Base-by-base conservation (phyloP, 495 filamentous ascomycete species). In the Terfezia claveryi region DNA sequence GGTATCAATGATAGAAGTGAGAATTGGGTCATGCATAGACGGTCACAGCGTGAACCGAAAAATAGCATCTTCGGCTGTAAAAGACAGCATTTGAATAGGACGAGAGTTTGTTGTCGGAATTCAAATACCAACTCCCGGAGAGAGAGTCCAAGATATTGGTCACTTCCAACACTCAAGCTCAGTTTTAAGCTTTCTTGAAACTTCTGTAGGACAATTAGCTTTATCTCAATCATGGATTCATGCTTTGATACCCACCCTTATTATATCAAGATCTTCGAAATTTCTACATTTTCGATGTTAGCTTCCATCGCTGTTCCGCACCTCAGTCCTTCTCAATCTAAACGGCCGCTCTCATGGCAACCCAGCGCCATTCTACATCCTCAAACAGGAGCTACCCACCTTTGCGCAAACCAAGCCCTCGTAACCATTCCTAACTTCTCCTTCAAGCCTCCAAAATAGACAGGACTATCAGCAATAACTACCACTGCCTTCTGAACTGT, bases 61-160 rank as follows among this genome's bases (percentile, higher is more conserved):
- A 98, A 96, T 38, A 98, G 80, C 87, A 96, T 98, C 89, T 96
- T 98, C 36, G 89, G 91, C 64, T 98, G 89, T 60, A 98, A 69
- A 60, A 98, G 71, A 63, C 83, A 79, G 64, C 83, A 91, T 71
- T 98, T 98, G 59, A 98, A 82, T 53, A 98, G 71, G 32, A 98
- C 85, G 58, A 98, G 66, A 8, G 87, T 94, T 74, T 96, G 88
- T 68, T 83, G 82, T 66, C 82, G 83, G 68, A 91, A 98, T 67
- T 95, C 84, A 65, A 88, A 80, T 38, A 96, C 83, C 68, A 96
- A 75, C 65, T 96, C 88, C 52, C 91, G 74, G 49, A 96, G 74
- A 53, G 87, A 93, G 67, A 96, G 72, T 2, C 80, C 80, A 83
- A 46, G 41, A 66, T 88, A 94, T 64, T 88, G 82, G 65, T 95